phyloP scores from a whole-genome alignment of 148 eudicot genomes.

The Camellia lanceoleosa region DNA sequence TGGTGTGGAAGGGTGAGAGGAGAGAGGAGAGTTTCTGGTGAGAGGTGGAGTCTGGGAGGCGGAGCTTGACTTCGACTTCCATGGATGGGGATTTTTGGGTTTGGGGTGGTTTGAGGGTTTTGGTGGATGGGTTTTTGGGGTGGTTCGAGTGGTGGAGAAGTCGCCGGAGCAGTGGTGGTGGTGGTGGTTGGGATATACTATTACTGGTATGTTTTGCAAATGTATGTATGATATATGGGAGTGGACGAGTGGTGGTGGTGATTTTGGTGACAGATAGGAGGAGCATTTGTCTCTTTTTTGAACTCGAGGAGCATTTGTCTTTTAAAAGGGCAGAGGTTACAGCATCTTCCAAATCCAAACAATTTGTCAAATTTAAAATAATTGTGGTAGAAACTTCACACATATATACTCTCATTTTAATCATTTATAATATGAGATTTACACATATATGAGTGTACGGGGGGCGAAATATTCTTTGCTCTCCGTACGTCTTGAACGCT shows the following conservation, averaged over 20 bases:
- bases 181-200: background rate
- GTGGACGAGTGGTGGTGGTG: background rate
- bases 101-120: background rate
- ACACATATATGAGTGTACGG: no score
- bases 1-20: slow-evolving; percentile 53
- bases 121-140: background rate
- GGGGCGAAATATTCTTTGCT: no score
- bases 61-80: slow-evolving; percentile 69
- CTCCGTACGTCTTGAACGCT: no score
- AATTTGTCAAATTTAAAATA: no score
- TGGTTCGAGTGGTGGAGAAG: background rate
- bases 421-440: no score
- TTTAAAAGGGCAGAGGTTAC: no score
- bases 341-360: no score
- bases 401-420: no score
- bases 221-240: background rate
- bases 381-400: no score
- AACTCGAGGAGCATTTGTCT: background rate
- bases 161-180: background rate
- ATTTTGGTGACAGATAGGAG: background rate
- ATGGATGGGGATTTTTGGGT: slow-evolving; percentile 13
- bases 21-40: slow-evolving; percentile 49
- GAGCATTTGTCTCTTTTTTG: background rate
- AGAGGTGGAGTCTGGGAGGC: slow-evolving; percentile 34
- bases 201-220: background rate